Evolutionary conservation across 345 rosid species (phyloP).

Genomic region (Citrus glauca): DNA sequence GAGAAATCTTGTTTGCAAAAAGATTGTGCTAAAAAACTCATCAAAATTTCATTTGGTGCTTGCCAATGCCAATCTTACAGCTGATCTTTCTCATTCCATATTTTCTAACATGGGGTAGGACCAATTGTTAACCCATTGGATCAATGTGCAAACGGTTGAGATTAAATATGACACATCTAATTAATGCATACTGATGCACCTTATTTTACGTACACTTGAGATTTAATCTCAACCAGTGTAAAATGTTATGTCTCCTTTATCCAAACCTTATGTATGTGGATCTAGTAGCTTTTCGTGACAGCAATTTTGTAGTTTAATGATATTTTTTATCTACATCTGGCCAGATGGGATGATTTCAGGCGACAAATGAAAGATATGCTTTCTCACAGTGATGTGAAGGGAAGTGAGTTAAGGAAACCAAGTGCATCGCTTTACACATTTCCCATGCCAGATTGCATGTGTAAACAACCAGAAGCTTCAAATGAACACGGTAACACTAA

Average conservation of each 20-base stretch:
- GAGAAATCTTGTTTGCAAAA: not conserved
- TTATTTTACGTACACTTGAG: too few species aligned
- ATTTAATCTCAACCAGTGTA: too few species aligned
- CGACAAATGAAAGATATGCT: slow-evolving; percentile 80
- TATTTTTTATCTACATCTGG: not conserved
- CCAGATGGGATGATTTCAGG: slow-evolving; percentile 85
- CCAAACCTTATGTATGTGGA: not conserved
- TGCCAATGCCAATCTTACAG: not conserved
- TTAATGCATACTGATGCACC: too few species aligned
- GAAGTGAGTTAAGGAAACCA: slow-evolving; percentile 60
- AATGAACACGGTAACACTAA: slow-evolving; percentile 14
- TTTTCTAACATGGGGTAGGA: too few species aligned
- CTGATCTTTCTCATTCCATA: not conserved
- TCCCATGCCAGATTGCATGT: slow-evolving; percentile 98
- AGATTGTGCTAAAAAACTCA: not conserved
- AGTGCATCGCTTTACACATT: slow-evolving; percentile 75
- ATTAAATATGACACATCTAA: too few species aligned
- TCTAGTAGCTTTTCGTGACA: not conserved
- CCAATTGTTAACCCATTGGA: too few species aligned
- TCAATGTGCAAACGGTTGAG: too few species aligned
- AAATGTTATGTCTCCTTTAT: not conserved
- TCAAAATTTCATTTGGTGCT: not conserved
- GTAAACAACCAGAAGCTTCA: slow-evolving; percentile 45
- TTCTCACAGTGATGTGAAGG: slow-evolving; percentile 69
- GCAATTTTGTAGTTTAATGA: not conserved